phyloP scores from a whole-genome alignment of 1,284 basidiomycete genomes.

The Amylostereum areolatum region DNA sequence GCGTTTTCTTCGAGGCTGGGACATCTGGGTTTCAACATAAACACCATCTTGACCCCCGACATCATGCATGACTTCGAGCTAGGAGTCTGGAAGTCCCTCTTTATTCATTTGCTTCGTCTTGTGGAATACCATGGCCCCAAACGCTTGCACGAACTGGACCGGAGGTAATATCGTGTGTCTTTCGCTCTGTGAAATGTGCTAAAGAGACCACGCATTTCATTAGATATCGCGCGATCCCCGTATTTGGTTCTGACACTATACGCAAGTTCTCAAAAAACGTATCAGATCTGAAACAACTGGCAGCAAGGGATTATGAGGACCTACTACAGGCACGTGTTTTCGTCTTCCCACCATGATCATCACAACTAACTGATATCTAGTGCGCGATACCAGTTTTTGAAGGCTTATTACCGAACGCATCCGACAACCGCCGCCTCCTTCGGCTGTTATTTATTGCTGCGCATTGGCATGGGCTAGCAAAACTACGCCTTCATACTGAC shows the following conservation, averaged over 20 bases:
- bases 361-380: conserved; percentile 10
- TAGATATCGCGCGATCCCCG: neutral
- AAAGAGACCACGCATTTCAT: neutral
- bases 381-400: conserved; percentile 24
- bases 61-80: conserved; percentile 18
- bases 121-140: neutral
- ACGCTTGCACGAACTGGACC: neutral
- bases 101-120: conserved; percentile 18
- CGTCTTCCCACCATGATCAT: neutral
- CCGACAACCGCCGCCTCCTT: conserved; percentile 12
- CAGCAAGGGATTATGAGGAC: neutral
- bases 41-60: conserved; percentile 13
- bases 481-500: conserved; percentile 25
- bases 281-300: neutral
- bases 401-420: conserved; percentile 18
- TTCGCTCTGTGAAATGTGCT: neutral
- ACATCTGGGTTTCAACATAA: conserved; percentile 4
- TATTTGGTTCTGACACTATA: neutral
- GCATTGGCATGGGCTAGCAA: conserved; percentile 23
- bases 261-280: neutral
- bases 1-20: neutral
- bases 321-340: neutral
- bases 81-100: conserved; percentile 20
- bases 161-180: neutral
- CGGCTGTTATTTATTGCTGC: conserved; percentile 17